These are phyloP conservation scores for Ogataea glucozyma DNA, from an alignment of 805 yeast genomes.

Conservation along the genomic window DNA sequence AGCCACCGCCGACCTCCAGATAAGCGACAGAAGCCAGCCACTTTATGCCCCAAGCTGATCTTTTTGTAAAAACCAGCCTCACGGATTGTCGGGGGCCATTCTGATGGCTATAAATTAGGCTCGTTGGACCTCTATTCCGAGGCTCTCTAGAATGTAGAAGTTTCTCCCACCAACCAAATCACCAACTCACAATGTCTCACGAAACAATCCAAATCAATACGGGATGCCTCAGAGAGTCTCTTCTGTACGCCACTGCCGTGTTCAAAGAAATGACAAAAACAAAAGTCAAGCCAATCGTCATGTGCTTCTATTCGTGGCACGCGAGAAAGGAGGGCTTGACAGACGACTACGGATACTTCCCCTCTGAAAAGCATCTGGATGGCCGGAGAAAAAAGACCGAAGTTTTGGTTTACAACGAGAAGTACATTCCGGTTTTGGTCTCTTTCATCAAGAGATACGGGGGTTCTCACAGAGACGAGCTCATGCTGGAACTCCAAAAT, in stretches of 20 bases:
- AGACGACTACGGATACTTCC: neutral
- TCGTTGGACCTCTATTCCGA: neutral
- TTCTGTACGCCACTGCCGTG: constrained; percentile 18
- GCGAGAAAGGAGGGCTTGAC: constrained; percentile 5
- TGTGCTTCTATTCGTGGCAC: constrained; percentile 25
- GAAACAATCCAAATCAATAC: constrained; percentile 15
- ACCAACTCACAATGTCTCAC: neutral
- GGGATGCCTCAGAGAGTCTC: constrained; percentile 14
- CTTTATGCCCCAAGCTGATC: too few species aligned
- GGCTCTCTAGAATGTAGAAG: too few species aligned
- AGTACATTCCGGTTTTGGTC: constrained; percentile 17
- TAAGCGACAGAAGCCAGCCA: too few species aligned
- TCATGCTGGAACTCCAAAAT: constrained; percentile 10
- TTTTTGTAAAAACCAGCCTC: neutral
- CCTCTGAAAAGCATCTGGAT: constrained; percentile 5
- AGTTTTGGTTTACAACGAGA: constrained; percentile 17
- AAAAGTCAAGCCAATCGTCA: constrained; percentile 24
- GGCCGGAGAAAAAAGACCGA: constrained; percentile 1
- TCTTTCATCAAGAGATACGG: constrained; percentile 18
- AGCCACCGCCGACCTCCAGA: too few species aligned
- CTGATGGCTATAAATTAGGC: neutral
- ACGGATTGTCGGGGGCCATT: neutral
- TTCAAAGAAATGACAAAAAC: constrained; percentile 26
- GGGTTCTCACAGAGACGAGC: constrained; percentile 7
- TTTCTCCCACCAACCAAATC: too few species aligned